Evolutionary conservation across 176 grass and related monocot species (phyloP), one percentile per base, ranked within the genome.

Genomic region (Oryza nivara): DNA sequence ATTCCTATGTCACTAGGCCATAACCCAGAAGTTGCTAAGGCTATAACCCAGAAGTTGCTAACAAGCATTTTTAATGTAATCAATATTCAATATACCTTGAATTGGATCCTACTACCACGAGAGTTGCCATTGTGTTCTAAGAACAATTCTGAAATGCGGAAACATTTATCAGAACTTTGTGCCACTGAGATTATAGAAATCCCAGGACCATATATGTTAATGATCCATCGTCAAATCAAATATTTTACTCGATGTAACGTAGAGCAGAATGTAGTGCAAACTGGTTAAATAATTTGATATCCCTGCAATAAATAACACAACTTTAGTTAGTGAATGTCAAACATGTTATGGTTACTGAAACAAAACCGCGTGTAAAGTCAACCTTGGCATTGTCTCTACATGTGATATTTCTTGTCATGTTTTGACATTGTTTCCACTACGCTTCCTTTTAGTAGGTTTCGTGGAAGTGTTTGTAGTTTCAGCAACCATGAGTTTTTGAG

Each of bases 401-500:
- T 2, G n/a, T 78, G 73, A 7, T 56, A 28, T 76, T 80, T 65
- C 28, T 7, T 28, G 6, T 68, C 82, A 54, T 30, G 47, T 64
- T 25, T 79, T 63, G 30, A 28, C 16, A 19, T 45, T 78, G 30
- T 65, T 74, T 20, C 12, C 41, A 17, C 11, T 67, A 26, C 25
- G 87, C 79, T 88, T 97, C 88, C 84, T 88, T 88, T 97, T 93
- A 12, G 65, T 73, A 35, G 78, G 52, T 80, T 94, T 91, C 36
- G 28, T 63, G 15, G 36, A n/a, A 2, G 22, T 70, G 60, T 16
- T 69, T 23, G n/a, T 49, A 70, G 23, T 43, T 68, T 76, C 40
- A 25, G 60, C 20, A n/a, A 70, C 81, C 48, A 72, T 23, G 52
- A 85, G 70, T 46, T 95, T 94, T 73, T 92, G 83, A 66, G 77